Evolutionary conservation across 164 flowering plant species (phyloP).

Genomic region (Taxillus chinensis): DNA sequence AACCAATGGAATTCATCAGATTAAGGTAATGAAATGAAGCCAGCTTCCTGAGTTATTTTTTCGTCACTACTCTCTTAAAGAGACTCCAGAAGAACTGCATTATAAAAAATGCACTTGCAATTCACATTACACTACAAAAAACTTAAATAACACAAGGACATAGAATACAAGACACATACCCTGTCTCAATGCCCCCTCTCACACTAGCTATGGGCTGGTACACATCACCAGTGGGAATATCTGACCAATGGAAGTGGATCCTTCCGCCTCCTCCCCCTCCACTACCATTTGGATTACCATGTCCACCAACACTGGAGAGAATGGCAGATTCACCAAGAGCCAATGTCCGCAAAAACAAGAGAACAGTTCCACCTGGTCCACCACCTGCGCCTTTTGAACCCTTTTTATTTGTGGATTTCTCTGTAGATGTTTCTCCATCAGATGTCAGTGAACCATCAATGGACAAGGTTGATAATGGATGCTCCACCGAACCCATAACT

Average conservation of each 20-base stretch:
- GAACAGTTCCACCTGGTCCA: slow-evolving; percentile 94
- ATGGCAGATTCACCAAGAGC: slow-evolving; percentile 39
- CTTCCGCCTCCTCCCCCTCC: slow-evolving; percentile 98
- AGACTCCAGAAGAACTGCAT: too few species aligned
- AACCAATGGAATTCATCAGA: too few species aligned
- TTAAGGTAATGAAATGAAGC: too few species aligned
- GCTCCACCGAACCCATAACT: slow-evolving; percentile 97
- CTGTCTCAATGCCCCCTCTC: slow-evolving; percentile 41
- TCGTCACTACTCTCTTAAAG: too few species aligned
- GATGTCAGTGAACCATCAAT: slow-evolving; percentile 69
- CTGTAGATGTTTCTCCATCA: slow-evolving; percentile 72
- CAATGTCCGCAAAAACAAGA: slow-evolving; percentile 57
- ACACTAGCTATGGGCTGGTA: slow-evolving; percentile 60
- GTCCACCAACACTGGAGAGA: slow-evolving; percentile 75
- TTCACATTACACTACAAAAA: background rate
- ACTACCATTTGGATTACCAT: slow-evolving; percentile 61
- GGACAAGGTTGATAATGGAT: slow-evolving; percentile 53
- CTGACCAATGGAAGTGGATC: slow-evolving; percentile 90
- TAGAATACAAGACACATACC: slow-evolving; percentile 31
- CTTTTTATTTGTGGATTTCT: slow-evolving; percentile 15
- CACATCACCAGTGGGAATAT: slow-evolving; percentile 66
- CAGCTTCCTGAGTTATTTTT: too few species aligned
- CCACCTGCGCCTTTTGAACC: slow-evolving; percentile 61
- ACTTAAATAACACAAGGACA: background rate
- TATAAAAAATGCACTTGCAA: too few species aligned